These are phyloP conservation scores for Diaporthe vaccinii DNA, from an alignment of 2,329 filamentous ascomycete genomes.

Conservation along the genomic window DNA sequence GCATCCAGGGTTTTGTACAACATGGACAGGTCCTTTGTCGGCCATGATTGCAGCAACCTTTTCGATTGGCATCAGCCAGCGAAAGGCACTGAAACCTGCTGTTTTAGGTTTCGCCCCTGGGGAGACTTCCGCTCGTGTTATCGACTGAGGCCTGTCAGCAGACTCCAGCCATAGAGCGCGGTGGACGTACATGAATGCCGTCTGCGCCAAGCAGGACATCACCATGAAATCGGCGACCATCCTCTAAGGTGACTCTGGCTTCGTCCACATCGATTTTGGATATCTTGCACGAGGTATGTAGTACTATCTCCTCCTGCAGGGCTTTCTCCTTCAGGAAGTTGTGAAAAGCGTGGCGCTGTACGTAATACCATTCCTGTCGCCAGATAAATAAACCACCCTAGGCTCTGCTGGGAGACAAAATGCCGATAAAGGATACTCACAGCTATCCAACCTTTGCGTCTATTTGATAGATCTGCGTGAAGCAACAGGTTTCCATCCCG, in stretches of 20 bases:
- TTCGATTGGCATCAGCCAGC: constrained; percentile 1
- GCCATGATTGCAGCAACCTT: neutral
- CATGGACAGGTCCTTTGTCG: constrained; percentile 11
- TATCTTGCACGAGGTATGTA: constrained; percentile 12
- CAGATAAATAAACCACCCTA: neutral
- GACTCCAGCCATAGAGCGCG: neutral
- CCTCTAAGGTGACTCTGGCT: constrained; percentile 13
- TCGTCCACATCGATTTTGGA: neutral
- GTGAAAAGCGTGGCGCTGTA: constrained; percentile 3
- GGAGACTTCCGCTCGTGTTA: neutral
- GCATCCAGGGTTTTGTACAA: neutral
- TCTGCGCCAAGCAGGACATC: constrained; percentile 26
- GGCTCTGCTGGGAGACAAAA: neutral
- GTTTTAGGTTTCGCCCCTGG: neutral
- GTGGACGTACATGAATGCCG: constrained; percentile 1
- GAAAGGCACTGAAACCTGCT: neutral
- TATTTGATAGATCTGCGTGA: constrained; percentile 16
- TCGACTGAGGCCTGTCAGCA: neutral
- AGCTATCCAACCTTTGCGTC: constrained; percentile 17
- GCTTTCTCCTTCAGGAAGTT: neutral
- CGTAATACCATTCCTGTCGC: constrained; percentile 13
- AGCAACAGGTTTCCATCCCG: neutral
- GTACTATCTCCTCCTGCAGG: neutral
- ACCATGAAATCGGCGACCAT: constrained; percentile 3
- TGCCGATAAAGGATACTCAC: neutral